Base-by-base conservation (phyloP, 2,329 filamentous ascomycete species). In the Dryadomyces sulphureus region DNA sequence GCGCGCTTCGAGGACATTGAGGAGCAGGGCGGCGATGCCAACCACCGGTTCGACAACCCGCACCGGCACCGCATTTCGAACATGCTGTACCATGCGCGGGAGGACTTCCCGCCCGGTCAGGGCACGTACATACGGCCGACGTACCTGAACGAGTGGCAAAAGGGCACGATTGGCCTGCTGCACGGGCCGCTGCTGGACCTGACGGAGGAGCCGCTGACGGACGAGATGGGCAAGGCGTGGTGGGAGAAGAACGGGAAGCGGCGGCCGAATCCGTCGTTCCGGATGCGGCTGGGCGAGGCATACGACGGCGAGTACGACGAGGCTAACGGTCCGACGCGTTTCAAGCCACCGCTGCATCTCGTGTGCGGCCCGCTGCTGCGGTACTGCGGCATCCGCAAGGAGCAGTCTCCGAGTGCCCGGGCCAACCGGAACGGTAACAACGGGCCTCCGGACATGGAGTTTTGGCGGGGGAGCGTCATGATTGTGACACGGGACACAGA, bases 391-490 rank as follows among this genome's bases (percentile, higher is more conserved):
- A 77, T 94, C 38, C 77, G 81, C 36, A 70, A 70, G 35, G 77
- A 94, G 62, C 66, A 69, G 55, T 57, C 65, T 41, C 56, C 65
- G 0, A 57, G 60, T 7, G 17, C n/a, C 24, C 59, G 65, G 27
- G 62, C 59, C 25, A 60, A 57, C 47, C 62, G 60, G 45, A 60
- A 59, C 53, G 60, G 57, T 2, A 47, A 57, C 12, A 39, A 19
- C n/a, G 16, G 40, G 6, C 2, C 19, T 2, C 7, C 48, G 45
- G 79, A 86, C 38, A 75, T 78, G 44, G 86, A 94, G 55, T 79
- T 90, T 19, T 98, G 92, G 92, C 78, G 89, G 60, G 92, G 92
- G 5, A 93, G 79, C 49, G 73, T 96, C 48, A 88, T 98, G 86
- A 94, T 98, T 55, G 88, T 98, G 20, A 96, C 92, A 0, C 73